Conservation (phyloP, 176 grass and related monocot species). For the Stipa capillata region DNA sequence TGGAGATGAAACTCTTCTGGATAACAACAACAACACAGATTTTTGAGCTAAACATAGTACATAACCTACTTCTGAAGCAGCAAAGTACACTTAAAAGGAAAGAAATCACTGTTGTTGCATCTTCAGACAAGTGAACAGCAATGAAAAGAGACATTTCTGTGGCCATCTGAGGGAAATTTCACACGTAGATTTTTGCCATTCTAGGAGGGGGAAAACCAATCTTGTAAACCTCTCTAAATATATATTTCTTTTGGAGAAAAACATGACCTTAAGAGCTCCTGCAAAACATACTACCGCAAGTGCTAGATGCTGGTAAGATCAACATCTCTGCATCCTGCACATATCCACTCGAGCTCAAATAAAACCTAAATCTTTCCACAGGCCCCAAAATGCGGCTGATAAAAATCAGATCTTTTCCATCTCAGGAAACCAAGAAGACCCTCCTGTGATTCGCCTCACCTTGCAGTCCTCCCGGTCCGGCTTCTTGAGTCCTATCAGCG, state of each 20-base stretch:
- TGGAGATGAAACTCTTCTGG: too few species aligned
- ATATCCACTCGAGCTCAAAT: background rate
- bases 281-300: too few species aligned
- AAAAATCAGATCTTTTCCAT: background rate
- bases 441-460: slow-evolving; percentile 20
- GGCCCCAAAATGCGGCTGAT: background rate
- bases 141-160: background rate
- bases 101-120: background rate
- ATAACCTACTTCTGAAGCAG: background rate
- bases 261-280: background rate
- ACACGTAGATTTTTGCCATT: background rate
- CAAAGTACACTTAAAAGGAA: slow-evolving; percentile 9
- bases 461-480: slow-evolving; percentile 55
- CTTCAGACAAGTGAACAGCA: background rate
- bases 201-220: background rate
- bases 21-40: too few species aligned
- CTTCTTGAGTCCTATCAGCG: slow-evolving; percentile 82
- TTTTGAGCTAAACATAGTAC: background rate
- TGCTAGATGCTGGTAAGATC: background rate
- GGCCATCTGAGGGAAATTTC: background rate
- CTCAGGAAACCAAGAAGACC: background rate
- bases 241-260: background rate
- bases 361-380: background rate
- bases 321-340: background rate
- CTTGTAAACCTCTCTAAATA: background rate